phyloP scores from a whole-genome alignment of 495 filamentous ascomycete genomes.

The Penicillium fimorum region DNA sequence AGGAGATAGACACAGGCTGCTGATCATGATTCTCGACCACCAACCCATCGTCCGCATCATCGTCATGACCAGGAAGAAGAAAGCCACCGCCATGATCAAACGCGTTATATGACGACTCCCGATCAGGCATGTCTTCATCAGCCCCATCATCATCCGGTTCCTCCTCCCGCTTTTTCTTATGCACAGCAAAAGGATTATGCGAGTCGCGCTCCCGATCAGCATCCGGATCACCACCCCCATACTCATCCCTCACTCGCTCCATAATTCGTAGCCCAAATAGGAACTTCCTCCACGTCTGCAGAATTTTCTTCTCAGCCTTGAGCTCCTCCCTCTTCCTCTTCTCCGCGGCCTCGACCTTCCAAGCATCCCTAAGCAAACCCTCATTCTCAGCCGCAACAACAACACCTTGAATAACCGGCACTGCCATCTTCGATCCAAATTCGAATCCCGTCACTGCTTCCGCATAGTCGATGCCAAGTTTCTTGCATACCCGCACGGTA shows the following conservation, averaged over 20 bases:
- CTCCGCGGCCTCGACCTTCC: slow-evolving; percentile 79
- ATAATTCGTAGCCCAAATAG: slow-evolving; percentile 79
- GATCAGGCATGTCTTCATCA: slow-evolving; percentile 13
- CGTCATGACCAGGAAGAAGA: slow-evolving; percentile 31
- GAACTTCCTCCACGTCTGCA: slow-evolving; percentile 84
- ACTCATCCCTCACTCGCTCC: slow-evolving; percentile 74
- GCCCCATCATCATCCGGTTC: slow-evolving; percentile 8
- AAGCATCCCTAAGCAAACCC: slow-evolving; percentile 72
- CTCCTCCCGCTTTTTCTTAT: slow-evolving; percentile 13
- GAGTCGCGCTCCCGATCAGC: slow-evolving; percentile 32
- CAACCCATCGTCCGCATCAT: slow-evolving; percentile 28
- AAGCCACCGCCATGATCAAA: slow-evolving; percentile 40
- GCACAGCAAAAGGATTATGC: slow-evolving; percentile 40
- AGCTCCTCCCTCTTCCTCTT: slow-evolving; percentile 73
- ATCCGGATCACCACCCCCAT: slow-evolving; percentile 57
- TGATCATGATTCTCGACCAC: slow-evolving; percentile 31
- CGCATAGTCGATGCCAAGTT: slow-evolving; percentile 82
- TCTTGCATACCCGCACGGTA: slow-evolving; percentile 74
- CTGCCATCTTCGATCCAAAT: slow-evolving; percentile 88
- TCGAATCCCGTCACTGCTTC: slow-evolving; percentile 97
- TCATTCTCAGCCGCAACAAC: slow-evolving; percentile 81
- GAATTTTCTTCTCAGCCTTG: slow-evolving; percentile 71
- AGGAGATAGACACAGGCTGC: slow-evolving; percentile 2
- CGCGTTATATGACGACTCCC: slow-evolving; percentile 16
- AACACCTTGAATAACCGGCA: slow-evolving; percentile 87